Evolutionary conservation across 2,329 filamentous ascomycete species (phyloP), one percentile per base, ranked within the genome.

Genomic region (Niveomyces coronatus): DNA sequence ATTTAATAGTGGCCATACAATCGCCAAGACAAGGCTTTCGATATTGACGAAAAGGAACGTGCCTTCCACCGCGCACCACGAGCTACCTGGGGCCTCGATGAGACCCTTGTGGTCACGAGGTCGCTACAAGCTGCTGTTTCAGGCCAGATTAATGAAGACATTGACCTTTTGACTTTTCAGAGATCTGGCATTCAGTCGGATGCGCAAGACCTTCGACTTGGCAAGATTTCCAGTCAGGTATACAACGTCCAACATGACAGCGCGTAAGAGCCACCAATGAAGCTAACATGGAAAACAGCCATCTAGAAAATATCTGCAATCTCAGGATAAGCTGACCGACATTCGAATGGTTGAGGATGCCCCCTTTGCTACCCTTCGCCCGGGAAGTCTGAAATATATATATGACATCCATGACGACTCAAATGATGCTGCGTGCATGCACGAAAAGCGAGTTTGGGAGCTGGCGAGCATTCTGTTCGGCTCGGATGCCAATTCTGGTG

Each of bases 401-500:
- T 68, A 62, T 45, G 65, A 60, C 43, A n/a, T n/a, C n/a, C 57
- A 57, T 28, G 61, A 61, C 31, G 60, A 61, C 27, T 52, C 57
- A 47, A 61, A 55, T 15, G 58, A 64, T 45, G 61, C 64, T 13
- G 67, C 66, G 16, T 66, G 59, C 38, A 58, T 64, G 15, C 75
- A 85, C 41, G 85, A 93, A 58, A 76, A 78, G 51, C 68, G 77
- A 11, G 77, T 91, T 1, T 98, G 93, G 91, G 74, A 85, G 44
- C 68, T 98, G 24, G 81, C 85, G 1, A 83, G 84, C 41, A 79
- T 95, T 26, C 70, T 98, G 4, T 98, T 94, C 52, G 87, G 94
- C 47, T 68, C 78, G n/a, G 45, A 76, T 9, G 63, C 44, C 3
- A 34, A 63, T 13, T 41, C 58, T 3, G 63, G 68, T 1, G 49